Evolutionary conservation across 1,139 yeast genomes (phyloP).

Genomic region (Saccharomyces hybrid): DNA sequence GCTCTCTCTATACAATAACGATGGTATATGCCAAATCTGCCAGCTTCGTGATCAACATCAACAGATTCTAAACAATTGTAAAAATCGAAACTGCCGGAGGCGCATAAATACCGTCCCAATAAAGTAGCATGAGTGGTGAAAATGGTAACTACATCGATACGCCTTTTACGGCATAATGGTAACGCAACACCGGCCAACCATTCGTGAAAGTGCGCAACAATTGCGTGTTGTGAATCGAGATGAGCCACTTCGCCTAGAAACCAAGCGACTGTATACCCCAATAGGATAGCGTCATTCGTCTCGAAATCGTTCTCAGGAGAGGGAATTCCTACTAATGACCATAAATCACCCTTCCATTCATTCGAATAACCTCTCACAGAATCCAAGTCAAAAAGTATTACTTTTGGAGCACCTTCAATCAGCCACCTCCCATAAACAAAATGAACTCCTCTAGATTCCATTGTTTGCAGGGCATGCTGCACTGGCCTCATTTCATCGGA

Average conservation of each 20-base stretch:
- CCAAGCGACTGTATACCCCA: constrained; percentile 94
- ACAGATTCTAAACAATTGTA: constrained; percentile 82
- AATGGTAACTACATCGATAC: constrained; percentile 86
- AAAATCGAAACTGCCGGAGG: constrained; percentile 76
- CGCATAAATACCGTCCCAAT: constrained; percentile 88
- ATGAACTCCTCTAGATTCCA: constrained; percentile 69
- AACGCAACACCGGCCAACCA: constrained; percentile 96
- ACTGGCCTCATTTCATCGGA: constrained; percentile 20
- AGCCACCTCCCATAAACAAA: constrained; percentile 92
- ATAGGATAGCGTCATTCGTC: constrained; percentile 79
- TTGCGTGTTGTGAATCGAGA: constrained; percentile 77
- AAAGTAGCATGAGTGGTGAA: constrained; percentile 95
- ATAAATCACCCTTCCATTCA: constrained; percentile 90
- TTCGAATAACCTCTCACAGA: constrained; percentile 60
- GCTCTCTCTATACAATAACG: constrained; percentile 93
- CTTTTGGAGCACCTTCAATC: constrained; percentile 96
- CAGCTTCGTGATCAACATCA: constrained; percentile 96
- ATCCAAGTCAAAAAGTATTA: constrained; percentile 71
- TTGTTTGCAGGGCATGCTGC: constrained; percentile 39
- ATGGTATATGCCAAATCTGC: constrained; percentile 92
- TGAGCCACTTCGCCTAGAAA: constrained; percentile 87
- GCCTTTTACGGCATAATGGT: constrained; percentile 82
- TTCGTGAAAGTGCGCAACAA: constrained; percentile 89
- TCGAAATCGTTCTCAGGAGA: constrained; percentile 82
- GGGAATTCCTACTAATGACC: constrained; percentile 90